A percentile compares a stretch with the other conserved stretches of the same genome.
Conservation (phyloP, 495 filamentous ascomycete species). For the Penicillium robsamsonii region DNA sequence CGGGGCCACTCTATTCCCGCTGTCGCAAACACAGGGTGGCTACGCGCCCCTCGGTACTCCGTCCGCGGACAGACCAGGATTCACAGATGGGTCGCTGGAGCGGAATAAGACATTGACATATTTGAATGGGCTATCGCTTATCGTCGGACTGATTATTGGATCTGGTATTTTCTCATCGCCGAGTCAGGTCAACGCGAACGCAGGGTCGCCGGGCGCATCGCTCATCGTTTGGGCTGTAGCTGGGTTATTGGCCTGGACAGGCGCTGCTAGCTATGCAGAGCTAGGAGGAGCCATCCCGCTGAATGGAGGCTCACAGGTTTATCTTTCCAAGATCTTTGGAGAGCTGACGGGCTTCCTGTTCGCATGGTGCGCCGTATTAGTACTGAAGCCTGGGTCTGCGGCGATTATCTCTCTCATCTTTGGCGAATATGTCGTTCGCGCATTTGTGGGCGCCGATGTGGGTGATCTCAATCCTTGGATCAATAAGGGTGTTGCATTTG, state of each 20-base stretch:
- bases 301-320: conserved; percentile 91
- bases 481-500: conserved; percentile 82
- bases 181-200: conserved; percentile 88
- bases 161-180: conserved; percentile 96
- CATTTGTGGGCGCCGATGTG: conserved; percentile 75
- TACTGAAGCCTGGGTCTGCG: conserved; percentile 87
- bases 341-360: conserved; percentile 90
- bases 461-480: conserved; percentile 78
- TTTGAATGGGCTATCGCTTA: conserved; percentile 84
- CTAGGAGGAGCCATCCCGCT: conserved; percentile 92
- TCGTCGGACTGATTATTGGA: conserved; percentile 94
- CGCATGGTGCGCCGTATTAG: conserved; percentile 91
- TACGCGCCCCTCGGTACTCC: conserved; percentile 82
- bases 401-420: conserved; percentile 98
- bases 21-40: conserved; percentile 77
- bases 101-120: conserved; percentile 95
- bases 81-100: conserved; percentile 65
- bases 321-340: conserved; percentile 93
- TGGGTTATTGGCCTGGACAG: conserved; percentile 91
- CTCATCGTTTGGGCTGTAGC: conserved; percentile 89
- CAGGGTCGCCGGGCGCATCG: conserved; percentile 86
- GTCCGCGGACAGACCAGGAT: conserved; percentile 48
- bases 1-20: conserved; percentile 81
- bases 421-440: conserved; percentile 91
- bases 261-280: conserved; percentile 93